phyloP scores from a whole-genome alignment of 1,284 basidiomycete genomes.

The Tremellales sp. region DNA sequence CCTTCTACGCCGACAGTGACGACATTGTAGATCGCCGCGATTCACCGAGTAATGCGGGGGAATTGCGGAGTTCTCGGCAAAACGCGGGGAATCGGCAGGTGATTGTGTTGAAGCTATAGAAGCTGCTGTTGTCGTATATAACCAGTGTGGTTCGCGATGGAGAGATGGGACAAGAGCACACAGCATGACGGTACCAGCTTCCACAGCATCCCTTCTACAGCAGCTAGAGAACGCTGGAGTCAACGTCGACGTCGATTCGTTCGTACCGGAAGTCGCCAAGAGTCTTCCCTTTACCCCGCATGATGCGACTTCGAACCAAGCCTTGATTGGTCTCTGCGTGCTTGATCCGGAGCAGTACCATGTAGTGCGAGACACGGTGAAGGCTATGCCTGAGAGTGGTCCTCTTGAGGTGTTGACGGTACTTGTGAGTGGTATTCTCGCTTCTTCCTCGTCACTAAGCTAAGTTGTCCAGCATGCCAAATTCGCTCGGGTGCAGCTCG shows the following conservation, averaged over 20 bases:
- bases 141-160: too few species aligned
- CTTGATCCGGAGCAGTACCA: conserved; percentile 27
- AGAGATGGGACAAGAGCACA: too few species aligned
- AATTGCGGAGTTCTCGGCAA: too few species aligned
- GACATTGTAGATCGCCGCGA: too few species aligned
- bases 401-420: conserved; percentile 28
- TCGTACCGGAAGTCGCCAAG: conserved; percentile 25
- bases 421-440: conserved; percentile 21
- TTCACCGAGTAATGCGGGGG: too few species aligned
- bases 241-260: conserved; percentile 31
- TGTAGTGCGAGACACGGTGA: conserved; percentile 23
- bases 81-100: too few species aligned
- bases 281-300: conserved; percentile 27
- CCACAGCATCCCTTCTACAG: conserved; percentile 19
- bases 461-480: conserved; percentile 18
- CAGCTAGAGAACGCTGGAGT: conserved; percentile 29
- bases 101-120: too few species aligned
- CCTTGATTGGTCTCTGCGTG: conserved; percentile 26
- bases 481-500: conserved; percentile 16
- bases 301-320: conserved; percentile 37
- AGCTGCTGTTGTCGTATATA: too few species aligned
- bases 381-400: conserved; percentile 16
- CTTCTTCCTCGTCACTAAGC: background rate
- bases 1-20: too few species aligned
- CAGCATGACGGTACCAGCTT: too few species aligned